Evolutionary conservation across 805 yeast genomes (phyloP), one percentile per base, ranked within the genome.

Genomic region (Myxozyma udenii): DNA sequence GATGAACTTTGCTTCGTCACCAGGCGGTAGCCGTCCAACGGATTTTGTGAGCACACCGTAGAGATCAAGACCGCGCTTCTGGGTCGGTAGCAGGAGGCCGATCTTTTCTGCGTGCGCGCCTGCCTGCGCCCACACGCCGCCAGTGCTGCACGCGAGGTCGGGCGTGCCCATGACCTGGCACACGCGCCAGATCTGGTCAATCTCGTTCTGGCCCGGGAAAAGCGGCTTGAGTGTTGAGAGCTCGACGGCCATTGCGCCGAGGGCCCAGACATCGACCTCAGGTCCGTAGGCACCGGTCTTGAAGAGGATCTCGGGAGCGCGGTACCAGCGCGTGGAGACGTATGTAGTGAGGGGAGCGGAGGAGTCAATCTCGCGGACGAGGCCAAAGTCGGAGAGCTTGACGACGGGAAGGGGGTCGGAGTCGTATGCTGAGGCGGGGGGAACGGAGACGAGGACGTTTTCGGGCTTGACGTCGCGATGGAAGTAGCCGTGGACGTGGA

Each of bases 391-490:
- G 2, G 96, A 96, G 51, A 91, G 76, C 68, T 91, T 91, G 53
- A 90, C 73, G 50, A 78, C 78, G 2, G 95, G 57, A 21, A 30
- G 32, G n/a, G 38, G 93, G 50, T 76, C 77, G 0, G 87, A 85
- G 6, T 28, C 18, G 9, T n/a, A 12, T 1, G 32, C 33, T 5
- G 19, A 18, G 18, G 41, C 24, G 7, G 38, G 24, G 9, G 44
- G 25, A 16, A 38, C 21, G 33, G 48, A 23, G n/a, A 90, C 79
- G 60, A 91, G 76, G 23, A 91, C 84, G 68, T 91, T 91, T 64
- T 91, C 97, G 0, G 98, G 98, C 68, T 91, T 91, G 44, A 91
- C 76, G 72, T 91, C 98, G 51, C 98, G 78, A 67, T 91, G 98
- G 63, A 83, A 83, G 63, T 75, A 87, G 9, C 78, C 77, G 61